These are phyloP conservation scores for Aegilops longissima DNA, from an alignment of 176 grass and related monocot species.

Conservation along the genomic window DNA sequence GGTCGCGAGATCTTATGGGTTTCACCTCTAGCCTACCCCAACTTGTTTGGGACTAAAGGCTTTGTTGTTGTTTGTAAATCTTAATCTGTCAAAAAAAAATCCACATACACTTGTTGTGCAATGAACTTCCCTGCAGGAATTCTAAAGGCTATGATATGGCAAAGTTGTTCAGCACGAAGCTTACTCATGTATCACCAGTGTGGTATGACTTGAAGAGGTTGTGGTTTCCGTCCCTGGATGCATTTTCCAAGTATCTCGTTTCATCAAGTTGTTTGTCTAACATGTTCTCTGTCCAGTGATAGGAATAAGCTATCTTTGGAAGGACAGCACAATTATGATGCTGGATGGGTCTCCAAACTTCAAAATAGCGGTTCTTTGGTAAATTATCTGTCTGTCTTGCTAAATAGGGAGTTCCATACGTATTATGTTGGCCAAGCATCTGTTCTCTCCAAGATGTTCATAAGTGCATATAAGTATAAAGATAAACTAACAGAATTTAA, in stretches of 20 bases:
- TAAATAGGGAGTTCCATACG: background rate
- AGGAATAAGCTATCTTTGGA: conserved; percentile 68
- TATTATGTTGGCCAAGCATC: background rate
- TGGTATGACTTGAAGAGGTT: conserved; percentile 99
- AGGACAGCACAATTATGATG: conserved; percentile 85
- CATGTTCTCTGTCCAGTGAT: conserved; percentile 52
- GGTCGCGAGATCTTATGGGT: too few species aligned
- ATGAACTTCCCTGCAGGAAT: conserved; percentile 57
- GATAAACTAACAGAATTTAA: background rate
- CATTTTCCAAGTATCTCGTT: conserved; percentile 29
- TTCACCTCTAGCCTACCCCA: too few species aligned
- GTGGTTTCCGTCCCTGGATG: conserved; percentile 11
- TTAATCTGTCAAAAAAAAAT: background rate
- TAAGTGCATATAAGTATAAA: background rate
- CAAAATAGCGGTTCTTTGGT: conserved; percentile 66
- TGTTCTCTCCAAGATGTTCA: conserved; percentile 9
- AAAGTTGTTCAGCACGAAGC: conserved; percentile 68
- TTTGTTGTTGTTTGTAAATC: background rate
- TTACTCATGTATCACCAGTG: conserved; percentile 91
- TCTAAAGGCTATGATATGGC: conserved; percentile 98
- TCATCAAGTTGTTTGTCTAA: conserved; percentile 31
- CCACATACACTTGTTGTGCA: conserved; percentile 3
- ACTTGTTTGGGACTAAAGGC: too few species aligned
- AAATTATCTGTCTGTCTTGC: conserved; percentile 32
- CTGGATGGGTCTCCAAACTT: conserved; percentile 77